Evolutionary conservation across 2,329 filamentous ascomycete species (phyloP), one percentile per base, ranked within the genome.

Genomic region (Thermothelomyces thermophilus): DNA sequence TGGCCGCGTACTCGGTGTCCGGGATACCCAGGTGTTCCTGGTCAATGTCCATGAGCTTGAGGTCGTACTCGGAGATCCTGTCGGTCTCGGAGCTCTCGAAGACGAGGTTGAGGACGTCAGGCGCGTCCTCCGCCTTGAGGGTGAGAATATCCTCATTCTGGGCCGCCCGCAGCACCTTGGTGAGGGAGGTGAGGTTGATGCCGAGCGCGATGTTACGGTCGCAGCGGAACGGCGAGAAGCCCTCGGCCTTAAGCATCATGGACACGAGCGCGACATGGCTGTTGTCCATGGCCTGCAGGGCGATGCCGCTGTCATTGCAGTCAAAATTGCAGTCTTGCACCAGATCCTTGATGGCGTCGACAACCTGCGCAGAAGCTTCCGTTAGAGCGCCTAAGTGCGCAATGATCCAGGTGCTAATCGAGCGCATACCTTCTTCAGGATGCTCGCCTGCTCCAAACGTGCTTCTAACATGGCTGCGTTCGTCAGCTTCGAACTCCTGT

Each of bases 251-350:
- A 69, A 98, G 86, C 79, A 95, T 84, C 93, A 98, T 98, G 59
- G 93, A 96, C 47, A 98, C 93, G 48, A 98, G 87, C 56, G 93
- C 93, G 63, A 98, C 93, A 73, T 98, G 93, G 44, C 90, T 97
- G 82, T 97, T 98, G 78, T 98, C 93, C 94, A 98, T 98, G 65
- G 93, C 93, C 73, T 98, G 93, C 50, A 98, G 87, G 45, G 91
- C 90, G 65, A 98, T 93, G 56, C 93, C 93, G 48, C 89, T 91
- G 79, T 98, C 94, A 86, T 97, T 98, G 86, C 94, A 98, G 79
- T 98, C 93, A 75, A 98, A 98, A 75, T 98, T 98, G 84, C 93
- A 98, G 75, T 98, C 93, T 73, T 97, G 93, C 47, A 98, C 93
- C 45, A 98, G 83, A 65, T 98, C 93, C 74, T 96, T 97, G 83